A percentile compares a stretch with the other conserved stretches of the same genome.
Evolutionary conservation across 2,329 filamentous ascomycete species (phyloP).

Genomic region (Volutella citrinella): DNA sequence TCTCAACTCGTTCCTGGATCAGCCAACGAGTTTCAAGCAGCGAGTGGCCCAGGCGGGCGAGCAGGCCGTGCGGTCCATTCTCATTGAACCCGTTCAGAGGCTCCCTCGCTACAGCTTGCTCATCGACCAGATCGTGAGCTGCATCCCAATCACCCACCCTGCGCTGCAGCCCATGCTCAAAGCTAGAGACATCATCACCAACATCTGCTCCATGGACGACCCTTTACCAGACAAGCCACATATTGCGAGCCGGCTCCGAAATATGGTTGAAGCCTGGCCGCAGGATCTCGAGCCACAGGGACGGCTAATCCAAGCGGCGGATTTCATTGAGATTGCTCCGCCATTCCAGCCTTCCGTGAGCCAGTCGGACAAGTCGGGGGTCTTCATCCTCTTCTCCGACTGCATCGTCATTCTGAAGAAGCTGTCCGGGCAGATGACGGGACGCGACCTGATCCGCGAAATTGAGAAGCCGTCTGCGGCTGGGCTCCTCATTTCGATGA

Average conservation of each 20-base stretch:
- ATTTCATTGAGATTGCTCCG: constrained; percentile 72
- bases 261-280: constrained; percentile 77
- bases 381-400: constrained; percentile 83
- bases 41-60: constrained; percentile 81
- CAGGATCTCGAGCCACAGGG: constrained; percentile 67
- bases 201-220: constrained; percentile 91
- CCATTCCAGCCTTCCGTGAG: constrained; percentile 57
- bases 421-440: constrained; percentile 59
- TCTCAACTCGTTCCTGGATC: constrained; percentile 74
- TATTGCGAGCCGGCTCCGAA: constrained; percentile 69
- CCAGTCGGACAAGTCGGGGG: constrained; percentile 54
- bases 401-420: constrained; percentile 76
- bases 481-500: constrained; percentile 60
- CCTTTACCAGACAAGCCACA: constrained; percentile 68
- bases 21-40: constrained; percentile 78
- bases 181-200: constrained; percentile 88
- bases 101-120: constrained; percentile 92
- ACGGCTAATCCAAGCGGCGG: constrained; percentile 75
- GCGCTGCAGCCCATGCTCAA: constrained; percentile 80
- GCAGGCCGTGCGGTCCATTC: constrained; percentile 81
- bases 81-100: constrained; percentile 95
- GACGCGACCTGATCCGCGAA: constrained; percentile 77
- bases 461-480: constrained; percentile 75
- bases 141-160: constrained; percentile 80
- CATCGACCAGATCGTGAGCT: constrained; percentile 91